Evolutionary conservation across 345 rosid species (phyloP).

Genomic region (Salix viminalis): DNA sequence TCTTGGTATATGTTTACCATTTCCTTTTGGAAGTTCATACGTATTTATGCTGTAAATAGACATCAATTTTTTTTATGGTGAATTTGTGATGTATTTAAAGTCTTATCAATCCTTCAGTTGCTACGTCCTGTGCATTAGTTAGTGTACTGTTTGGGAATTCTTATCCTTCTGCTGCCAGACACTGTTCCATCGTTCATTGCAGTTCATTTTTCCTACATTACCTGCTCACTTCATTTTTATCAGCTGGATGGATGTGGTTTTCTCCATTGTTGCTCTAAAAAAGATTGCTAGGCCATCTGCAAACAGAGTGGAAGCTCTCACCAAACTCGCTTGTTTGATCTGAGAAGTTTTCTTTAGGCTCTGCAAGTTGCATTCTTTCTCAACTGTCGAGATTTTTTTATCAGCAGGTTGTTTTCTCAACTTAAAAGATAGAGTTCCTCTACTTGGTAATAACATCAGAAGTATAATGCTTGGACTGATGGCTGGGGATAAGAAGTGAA

Average conservation of each 20-base stretch:
- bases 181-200: neutral
- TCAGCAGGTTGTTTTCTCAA: neutral
- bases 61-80: neutral
- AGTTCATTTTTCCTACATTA: neutral
- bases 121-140: neutral
- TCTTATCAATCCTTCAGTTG: neutral
- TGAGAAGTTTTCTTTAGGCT: neutral
- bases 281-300: neutral
- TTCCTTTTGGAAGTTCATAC: neutral
- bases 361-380: neutral
- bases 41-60: conserved; percentile 11
- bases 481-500: neutral
- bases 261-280: neutral
- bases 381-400: neutral
- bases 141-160: neutral
- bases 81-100: neutral
- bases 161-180: neutral
- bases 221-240: neutral
- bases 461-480: neutral
- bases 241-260: neutral
- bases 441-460: neutral
- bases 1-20: neutral
- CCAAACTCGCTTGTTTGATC: neutral
- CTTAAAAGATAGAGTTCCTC: neutral
- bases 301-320: neutral